These are phyloP conservation scores for Ceratobasidium sp. DNA, from an alignment of 1,284 basidiomycete species.

Conservation along the genomic window DNA sequence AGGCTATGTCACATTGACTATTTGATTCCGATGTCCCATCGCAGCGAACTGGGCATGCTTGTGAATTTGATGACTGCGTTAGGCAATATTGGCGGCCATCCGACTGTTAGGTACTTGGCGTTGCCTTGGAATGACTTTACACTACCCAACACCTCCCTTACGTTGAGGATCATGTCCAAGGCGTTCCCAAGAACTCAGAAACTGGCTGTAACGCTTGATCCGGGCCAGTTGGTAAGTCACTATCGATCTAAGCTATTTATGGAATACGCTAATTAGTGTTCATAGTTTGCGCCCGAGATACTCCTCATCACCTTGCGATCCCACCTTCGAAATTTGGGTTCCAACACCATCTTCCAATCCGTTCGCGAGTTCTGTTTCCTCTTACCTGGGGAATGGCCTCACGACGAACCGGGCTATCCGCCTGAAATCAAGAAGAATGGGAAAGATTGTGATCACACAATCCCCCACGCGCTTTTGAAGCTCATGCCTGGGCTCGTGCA, in stretches of 20 bases:
- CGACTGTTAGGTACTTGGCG: constrained; percentile 17
- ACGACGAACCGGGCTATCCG: neutral
- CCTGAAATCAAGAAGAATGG: neutral
- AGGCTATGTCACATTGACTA: neutral
- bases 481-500: constrained; percentile 31
- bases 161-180: constrained; percentile 5
- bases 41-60: neutral
- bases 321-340: neutral
- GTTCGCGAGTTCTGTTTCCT: constrained; percentile 30
- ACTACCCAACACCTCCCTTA: neutral
- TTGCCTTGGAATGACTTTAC: neutral
- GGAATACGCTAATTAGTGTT: neutral
- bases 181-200: constrained; percentile 11
- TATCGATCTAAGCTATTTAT: neutral
- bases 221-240: constrained; percentile 2
- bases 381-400: constrained; percentile 27
- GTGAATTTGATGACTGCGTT: neutral
- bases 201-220: constrained; percentile 21
- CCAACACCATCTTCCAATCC: constrained; percentile 6
- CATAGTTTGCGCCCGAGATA: neutral
- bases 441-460: constrained; percentile 1
- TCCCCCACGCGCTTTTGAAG: constrained; percentile 17
- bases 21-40: neutral
- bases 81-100: constrained; percentile 16
- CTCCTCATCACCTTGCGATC: neutral